Evolutionary conservation across 257 asterid species (phyloP), one percentile per base, ranked within the genome.

Genomic region (Solanum piurae): DNA sequence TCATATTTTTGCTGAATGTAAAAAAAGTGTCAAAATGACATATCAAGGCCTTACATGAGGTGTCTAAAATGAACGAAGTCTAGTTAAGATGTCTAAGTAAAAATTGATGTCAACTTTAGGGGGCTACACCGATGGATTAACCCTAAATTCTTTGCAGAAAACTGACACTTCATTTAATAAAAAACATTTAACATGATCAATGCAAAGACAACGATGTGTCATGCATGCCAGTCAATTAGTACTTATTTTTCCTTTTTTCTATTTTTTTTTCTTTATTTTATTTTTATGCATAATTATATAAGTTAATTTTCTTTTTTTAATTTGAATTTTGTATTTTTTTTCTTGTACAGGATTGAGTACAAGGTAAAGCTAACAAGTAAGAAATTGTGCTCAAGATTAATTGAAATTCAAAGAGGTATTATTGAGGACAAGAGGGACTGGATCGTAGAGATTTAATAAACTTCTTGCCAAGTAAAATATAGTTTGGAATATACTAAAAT

Each of bases 341-440:
- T n/a, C 27, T 66, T 74, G 16, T 38, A 82, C 93, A 94, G 97
- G 94, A 89, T 69, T 82, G 94, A 93, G 71, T 95, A 95, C 89
- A 92, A 89, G 90, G 86, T 73, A 74, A 87, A 90, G 83, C 88
- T 88, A 16, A 92, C 89, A 38, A 88, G 90, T 64, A 58, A 85
- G 58, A 90, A 91, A 82, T 90, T 95, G 38, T 83, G 89, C 83
- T 89, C 92, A 20, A 91, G 88, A 75, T 92, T 94, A 3, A 34
- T 76, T 3, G 95, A 88, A 86, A 92, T 95, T 64, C 98, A 93
- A 87, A 87, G 90, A 73, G 98, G 98, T 29, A 75, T 46, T 1
- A 13, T 93, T 13, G 92, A 94, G 86, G 98, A 95, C 87, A 87
- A 89, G 37, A 92, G 82, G 76, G 98, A 93, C 42, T 93, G 98